Evolutionary conservation across 208 protist genomes (phyloP), one percentile per base, ranked within the genome.

Genomic region (Phytomonas sp.): DNA sequence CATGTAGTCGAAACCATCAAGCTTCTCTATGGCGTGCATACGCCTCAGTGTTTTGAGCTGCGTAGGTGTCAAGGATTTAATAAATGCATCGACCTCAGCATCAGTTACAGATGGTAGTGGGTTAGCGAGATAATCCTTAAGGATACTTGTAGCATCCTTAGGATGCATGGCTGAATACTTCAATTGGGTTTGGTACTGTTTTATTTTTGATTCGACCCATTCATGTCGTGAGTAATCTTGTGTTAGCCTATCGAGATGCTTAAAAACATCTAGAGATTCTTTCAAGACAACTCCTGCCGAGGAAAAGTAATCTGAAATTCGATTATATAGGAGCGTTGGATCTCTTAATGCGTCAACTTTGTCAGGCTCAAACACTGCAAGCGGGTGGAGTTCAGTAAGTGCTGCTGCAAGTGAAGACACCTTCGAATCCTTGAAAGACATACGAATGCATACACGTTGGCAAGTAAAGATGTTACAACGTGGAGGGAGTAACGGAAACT

Each of bases 71-170:
- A 60, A 52, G 37, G 36, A 6, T 52, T 2, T 31, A 60, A 68
- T 68, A 40, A 60, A 68, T 16, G 31, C 65, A 32, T 68, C 33
- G 31, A 68, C 33, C 32, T 68, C 65, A 40, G 37, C 0, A 32
- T 36, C 33, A 16, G 65, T 45, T 52, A 68, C 33, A 23, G 19
- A 0, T 33, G 65, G 65, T 7, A 49, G 65, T 49, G 31, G 65
- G 65, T 49, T 40, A 49, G n/a, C 16, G 33, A 68, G 4, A 0
- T 2, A 68, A 59, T 68, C 65, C 37, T 31, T 60, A n/a, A 68
- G n/a, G 7, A 56, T n/a, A 33, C 33, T 29, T 29, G 2, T 11
- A 12, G 29, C 10, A 40, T 68, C 49, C 29, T 52, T 49, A 1
- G 65, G 7, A 32, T 29, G 65, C 1, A 68, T 32, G n/a, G 0